Percentiles rank a stretch among this genome's conserved stretches.
Evolutionary conservation across 177 flowering plant genomes (phyloP).

Genomic region (Vitis hybrid): DNA sequence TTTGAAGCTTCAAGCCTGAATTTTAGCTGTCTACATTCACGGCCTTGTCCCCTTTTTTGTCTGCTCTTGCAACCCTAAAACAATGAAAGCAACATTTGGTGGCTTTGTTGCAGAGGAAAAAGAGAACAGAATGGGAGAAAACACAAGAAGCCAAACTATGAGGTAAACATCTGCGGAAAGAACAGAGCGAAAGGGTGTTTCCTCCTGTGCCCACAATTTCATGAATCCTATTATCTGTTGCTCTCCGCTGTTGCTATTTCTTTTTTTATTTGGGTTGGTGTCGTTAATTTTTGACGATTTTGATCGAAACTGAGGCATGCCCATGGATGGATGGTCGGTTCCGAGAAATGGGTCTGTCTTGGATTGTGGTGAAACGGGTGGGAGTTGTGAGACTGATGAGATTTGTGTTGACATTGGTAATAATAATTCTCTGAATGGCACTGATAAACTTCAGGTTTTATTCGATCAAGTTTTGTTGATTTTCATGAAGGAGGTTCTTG

Average conservation of each 20-base stretch:
- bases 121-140: background rate
- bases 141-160: background rate
- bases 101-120: background rate
- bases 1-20: background rate
- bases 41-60: background rate
- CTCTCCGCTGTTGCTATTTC: background rate
- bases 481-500: conserved; percentile 35
- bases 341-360: conserved; percentile 30
- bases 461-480: conserved; percentile 46
- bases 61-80: background rate
- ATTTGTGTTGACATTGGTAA: conserved; percentile 13
- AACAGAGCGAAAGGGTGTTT: background rate
- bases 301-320: background rate
- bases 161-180: background rate
- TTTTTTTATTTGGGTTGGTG: background rate
- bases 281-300: too few species aligned
- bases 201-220: background rate
- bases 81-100: background rate
- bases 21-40: background rate
- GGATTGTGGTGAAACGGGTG: conserved; percentile 18
- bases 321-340: conserved; percentile 44
- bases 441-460: conserved; percentile 26
- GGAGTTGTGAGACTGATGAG: conserved; percentile 15
- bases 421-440: conserved; percentile 14
- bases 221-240: background rate